These are phyloP conservation scores for Suillus fuscotomentosus DNA, from an alignment of 768 basidiomycete genomes.

Conservation along the genomic window DNA sequence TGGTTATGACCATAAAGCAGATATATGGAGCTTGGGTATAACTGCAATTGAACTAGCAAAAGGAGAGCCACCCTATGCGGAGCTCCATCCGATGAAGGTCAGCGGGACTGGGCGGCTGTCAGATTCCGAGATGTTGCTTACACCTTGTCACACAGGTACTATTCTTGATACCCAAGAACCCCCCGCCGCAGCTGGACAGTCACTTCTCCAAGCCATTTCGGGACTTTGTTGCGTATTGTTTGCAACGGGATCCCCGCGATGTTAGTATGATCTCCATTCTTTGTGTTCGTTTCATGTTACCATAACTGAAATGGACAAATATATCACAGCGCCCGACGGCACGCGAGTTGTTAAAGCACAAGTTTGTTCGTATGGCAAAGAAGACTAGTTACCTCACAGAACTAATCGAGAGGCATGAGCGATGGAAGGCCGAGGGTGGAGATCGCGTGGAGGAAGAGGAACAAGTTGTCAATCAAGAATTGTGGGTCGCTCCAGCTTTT, in stretches of 20 bases:
- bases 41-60: constrained; percentile 97
- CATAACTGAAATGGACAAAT: constrained; percentile 15
- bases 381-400: constrained; percentile 94
- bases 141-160: constrained; percentile 60
- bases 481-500: constrained; percentile 43
- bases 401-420: constrained; percentile 90
- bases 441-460: constrained; percentile 73
- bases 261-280: constrained; percentile 41
- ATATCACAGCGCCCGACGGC: constrained; percentile 80
- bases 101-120: constrained; percentile 14
- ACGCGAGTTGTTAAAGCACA: constrained; percentile 94
- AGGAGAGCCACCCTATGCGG: constrained; percentile 97
- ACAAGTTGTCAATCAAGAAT: constrained; percentile 55
- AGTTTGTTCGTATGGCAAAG: constrained; percentile 93
- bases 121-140: background rate
- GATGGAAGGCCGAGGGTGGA: constrained; percentile 91
- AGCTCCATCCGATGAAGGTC: constrained; percentile 99
- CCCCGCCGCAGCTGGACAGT: constrained; percentile 87
- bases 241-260: constrained; percentile 92
- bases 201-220: constrained; percentile 91
- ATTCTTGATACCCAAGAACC: constrained; percentile 97
- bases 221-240: constrained; percentile 90
- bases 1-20: constrained; percentile 98
- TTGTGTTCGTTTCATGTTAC: background rate
- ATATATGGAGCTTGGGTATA: constrained; percentile 98